Conservation (phyloP, 345 rosid species). For the Populus simonii region DNA sequence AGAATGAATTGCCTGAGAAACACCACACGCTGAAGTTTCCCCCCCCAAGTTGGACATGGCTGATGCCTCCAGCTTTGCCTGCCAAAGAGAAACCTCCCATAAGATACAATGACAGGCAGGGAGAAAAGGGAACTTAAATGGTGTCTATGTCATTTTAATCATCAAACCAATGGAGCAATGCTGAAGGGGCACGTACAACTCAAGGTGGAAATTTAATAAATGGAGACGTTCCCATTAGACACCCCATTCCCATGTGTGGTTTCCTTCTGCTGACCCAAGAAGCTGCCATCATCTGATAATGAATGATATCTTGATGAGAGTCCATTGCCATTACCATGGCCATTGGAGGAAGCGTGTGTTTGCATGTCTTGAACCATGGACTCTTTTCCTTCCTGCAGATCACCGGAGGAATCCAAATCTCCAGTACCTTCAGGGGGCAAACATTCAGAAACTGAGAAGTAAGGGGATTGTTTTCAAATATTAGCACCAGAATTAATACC, state of each 20-base stretch:
- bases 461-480: conserved; percentile 18
- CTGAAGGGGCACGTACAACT: conserved; percentile 18
- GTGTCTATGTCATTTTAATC: not conserved
- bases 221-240: conserved; percentile 24
- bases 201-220: conserved; percentile 19
- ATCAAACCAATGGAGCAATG: conserved; percentile 21
- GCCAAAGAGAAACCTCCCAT: conserved; percentile 8
- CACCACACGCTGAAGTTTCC: conserved; percentile 1
- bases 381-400: conserved; percentile 24
- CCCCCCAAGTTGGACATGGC: conserved; percentile 6
- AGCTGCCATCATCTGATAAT: conserved; percentile 14
- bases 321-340: conserved; percentile 12
- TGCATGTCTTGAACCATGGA: conserved; percentile 16
- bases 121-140: not conserved
- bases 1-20: conserved; percentile 69
- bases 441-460: conserved; percentile 22
- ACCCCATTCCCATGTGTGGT: conserved; percentile 30
- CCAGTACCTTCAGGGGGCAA: conserved; percentile 14
- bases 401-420: conserved; percentile 18
- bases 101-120: not conserved
- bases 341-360: conserved; percentile 14
- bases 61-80: conserved; percentile 22
- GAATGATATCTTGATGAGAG: conserved; percentile 22
- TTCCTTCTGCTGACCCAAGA: conserved; percentile 31
- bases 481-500: conserved; percentile 18